These are phyloP conservation scores for Talaromyces funiculosus DNA, from an alignment of 2,329 filamentous ascomycete species.

Conservation along the genomic window DNA sequence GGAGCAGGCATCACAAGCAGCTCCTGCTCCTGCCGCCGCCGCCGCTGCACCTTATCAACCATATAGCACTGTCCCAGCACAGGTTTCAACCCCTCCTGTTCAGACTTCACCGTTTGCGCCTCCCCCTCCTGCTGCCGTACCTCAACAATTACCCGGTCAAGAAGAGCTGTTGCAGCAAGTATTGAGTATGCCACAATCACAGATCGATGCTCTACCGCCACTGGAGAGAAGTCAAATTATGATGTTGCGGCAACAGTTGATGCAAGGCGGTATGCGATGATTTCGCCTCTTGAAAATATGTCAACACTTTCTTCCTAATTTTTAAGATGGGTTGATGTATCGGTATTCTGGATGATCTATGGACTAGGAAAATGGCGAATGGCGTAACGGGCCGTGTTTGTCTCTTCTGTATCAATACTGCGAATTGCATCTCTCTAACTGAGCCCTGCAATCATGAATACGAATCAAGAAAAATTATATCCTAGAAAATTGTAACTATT, in stretches of 20 bases:
- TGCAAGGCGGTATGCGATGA: slow-evolving; percentile 35
- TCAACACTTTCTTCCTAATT: too few species aligned
- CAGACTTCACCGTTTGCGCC: slow-evolving; percentile 38
- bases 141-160: slow-evolving; percentile 52
- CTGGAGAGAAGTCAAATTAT: slow-evolving; percentile 74
- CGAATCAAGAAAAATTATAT: neutral
- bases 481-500: too few species aligned
- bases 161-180: slow-evolving; percentile 75
- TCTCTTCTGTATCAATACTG: neutral
- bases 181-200: slow-evolving; percentile 69
- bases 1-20: slow-evolving; percentile 50
- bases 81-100: slow-evolving; percentile 49
- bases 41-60: slow-evolving; percentile 29
- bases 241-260: slow-evolving; percentile 62
- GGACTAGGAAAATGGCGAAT: slow-evolving; percentile 1
- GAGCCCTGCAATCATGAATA: neutral
- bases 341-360: neutral
- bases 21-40: slow-evolving; percentile 20
- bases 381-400: neutral
- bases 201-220: slow-evolving; percentile 73
- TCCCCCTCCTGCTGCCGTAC: slow-evolving; percentile 42
- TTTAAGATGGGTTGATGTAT: neutral
- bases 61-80: slow-evolving; percentile 35
- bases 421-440: neutral
- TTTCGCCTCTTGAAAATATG: neutral